These are phyloP conservation scores for Alectoria sarmentosa DNA, from an alignment of 495 filamentous ascomycete genomes.

Conservation along the genomic window DNA sequence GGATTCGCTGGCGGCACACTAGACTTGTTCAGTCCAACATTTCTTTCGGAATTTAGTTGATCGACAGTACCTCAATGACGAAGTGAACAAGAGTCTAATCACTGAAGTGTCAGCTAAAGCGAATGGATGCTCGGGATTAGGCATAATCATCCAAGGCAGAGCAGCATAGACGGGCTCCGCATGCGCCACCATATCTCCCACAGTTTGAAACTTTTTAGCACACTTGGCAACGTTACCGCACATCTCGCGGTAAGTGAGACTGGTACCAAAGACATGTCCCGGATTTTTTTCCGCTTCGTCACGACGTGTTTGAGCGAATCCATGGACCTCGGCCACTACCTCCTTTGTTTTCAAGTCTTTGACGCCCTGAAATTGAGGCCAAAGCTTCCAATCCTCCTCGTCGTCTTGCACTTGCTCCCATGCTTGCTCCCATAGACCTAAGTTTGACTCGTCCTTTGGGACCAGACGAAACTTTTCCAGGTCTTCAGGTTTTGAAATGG, in stretches of 20 bases:
- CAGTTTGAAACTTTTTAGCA: constrained; percentile 18
- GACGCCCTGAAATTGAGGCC: constrained; percentile 16
- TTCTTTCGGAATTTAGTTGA: background rate
- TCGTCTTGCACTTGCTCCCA: constrained; percentile 16
- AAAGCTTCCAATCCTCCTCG: constrained; percentile 6
- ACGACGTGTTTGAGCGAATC: constrained; percentile 5
- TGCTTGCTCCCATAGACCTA: constrained; percentile 21
- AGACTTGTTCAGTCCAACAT: background rate
- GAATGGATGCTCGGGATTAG: background rate
- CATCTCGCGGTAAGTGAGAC: constrained; percentile 17
- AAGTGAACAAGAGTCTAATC: constrained; percentile 13
- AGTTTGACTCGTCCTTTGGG: background rate
- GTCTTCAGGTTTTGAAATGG: too few relatives aligned
- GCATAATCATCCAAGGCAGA: constrained; percentile 13
- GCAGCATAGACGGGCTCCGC: constrained; percentile 22
- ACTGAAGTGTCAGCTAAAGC: background rate
- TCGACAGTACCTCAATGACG: constrained; percentile 8
- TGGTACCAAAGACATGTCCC: constrained; percentile 15
- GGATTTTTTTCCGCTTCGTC: constrained; percentile 6
- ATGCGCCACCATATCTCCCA: constrained; percentile 22
- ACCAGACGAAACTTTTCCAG: background rate
- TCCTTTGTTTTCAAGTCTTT: constrained; percentile 8
- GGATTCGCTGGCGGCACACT: constrained; percentile 14
- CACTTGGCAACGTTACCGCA: constrained; percentile 20
- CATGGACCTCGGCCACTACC: constrained; percentile 6